These are phyloP conservation scores for Sarocladium oryzae DNA, from an alignment of 2,329 filamentous ascomycete genomes.

Conservation along the genomic window DNA sequence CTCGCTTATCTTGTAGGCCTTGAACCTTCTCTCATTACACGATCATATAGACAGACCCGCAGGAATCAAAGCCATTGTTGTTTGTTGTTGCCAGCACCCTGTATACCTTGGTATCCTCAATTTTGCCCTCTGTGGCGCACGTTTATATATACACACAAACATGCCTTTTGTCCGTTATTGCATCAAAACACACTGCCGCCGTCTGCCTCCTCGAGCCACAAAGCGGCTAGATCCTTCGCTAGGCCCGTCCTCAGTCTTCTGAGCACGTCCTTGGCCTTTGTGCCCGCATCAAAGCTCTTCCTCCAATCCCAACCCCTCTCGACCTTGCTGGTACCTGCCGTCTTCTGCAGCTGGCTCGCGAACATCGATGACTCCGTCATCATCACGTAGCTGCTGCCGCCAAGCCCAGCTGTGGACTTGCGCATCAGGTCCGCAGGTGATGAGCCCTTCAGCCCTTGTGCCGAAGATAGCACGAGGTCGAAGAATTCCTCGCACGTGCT, in stretches of 20 bases:
- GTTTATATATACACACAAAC: no score
- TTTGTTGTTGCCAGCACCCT: no score
- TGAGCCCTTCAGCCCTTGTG: constrained; percentile 54
- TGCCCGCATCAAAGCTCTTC: constrained; percentile 62
- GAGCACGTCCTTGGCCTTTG: constrained; percentile 64
- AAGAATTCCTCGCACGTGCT: constrained; percentile 73
- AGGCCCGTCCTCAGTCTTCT: constrained; percentile 64
- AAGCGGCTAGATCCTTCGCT: constrained; percentile 64
- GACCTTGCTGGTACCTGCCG: constrained; percentile 46
- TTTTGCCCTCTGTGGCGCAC: no score
- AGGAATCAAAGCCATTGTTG: no score
- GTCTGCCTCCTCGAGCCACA: constrained; percentile 64
- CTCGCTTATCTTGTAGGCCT: no score
- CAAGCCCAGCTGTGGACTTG: constrained; percentile 50
- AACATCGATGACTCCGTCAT: constrained; percentile 71
- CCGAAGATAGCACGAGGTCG: constrained; percentile 65
- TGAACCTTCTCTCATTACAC: no score
- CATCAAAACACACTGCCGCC: constrained; percentile 20
- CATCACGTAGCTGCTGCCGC: constrained; percentile 59
- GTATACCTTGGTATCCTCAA: no score
- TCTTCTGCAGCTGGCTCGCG: constrained; percentile 54
- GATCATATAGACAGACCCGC: no score
- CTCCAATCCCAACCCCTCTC: constrained; percentile 74
- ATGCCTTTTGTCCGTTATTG: background rate
- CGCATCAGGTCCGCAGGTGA: constrained; percentile 59